Base-by-base conservation (phyloP, 106 monocot species). In the Dendrobium catenatum region DNA sequence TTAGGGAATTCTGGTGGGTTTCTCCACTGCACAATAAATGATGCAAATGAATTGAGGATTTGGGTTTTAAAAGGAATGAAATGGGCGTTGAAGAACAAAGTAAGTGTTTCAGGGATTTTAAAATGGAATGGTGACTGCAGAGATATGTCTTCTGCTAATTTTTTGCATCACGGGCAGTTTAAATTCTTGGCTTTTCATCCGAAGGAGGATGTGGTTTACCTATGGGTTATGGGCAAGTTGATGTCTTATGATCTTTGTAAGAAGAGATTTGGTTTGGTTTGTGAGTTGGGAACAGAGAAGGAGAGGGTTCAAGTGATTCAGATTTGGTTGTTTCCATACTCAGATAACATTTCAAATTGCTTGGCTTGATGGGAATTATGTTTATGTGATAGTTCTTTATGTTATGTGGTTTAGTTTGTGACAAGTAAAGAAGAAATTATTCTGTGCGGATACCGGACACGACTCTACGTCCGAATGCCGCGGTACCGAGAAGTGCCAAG, bases 261-360 rank as follows among this genome's bases (percentile, higher is more conserved):
- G 77, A 72, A 66, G 54, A 84, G 77, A 54, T 49, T 76, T 9
- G 49, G 27, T 16, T 26, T 76, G 49, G 1, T 86, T 15, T 84
- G 83, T n/a, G 84, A 77, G 29, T 54, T 55, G 41, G 89, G 84
- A 67, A 75, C 67, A 70, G 67, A 73, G 20, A 70, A 48, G 80
- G 84, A 87, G 76, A 82, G 42, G 58, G 82, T 83, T 41, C 72
- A 87, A 44, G n/a, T 88, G 20, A 79, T 92, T 75, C 86, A 88
- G 67, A 74, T 90, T 46, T 88, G 88, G 80, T 51, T 87, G 78
- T 85, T 89, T 78, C 88, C 92, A 11, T 92, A 84, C 76, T 80
- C 89, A 5, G 47, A 67, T 24, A 29, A 82, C 49, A 24, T 90
- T 79, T 81, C 85, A 5, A 43, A 90, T 72, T 84, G 85, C 81